Base-by-base conservation (phyloP, 2,329 filamentous ascomycete genomes). In the Fusarium coffeatum region DNA sequence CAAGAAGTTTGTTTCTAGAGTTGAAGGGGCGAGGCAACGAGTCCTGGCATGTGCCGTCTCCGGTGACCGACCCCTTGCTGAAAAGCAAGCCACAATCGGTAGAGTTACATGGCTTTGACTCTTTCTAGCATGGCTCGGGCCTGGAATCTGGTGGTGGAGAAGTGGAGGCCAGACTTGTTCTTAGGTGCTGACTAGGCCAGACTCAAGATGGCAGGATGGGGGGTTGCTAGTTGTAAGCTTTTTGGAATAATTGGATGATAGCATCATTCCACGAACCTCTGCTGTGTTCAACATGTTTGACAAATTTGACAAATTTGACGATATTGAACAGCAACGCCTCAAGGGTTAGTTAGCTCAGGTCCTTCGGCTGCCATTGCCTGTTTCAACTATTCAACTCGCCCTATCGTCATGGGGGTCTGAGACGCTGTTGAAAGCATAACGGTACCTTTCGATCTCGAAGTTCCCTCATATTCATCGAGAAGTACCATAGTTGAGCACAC, bases 101-200 rank as follows among this genome's bases (percentile, higher is more conserved):
- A 67, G 47, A 51, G 62, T 59, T 60, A 61, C 55, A 63, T 59
- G 37, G 56, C 53, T 48, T 61, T 56, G 49, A 37, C 62, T 54
- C 23, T 55, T 66, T 60, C 47, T 23, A 55, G 55, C 42, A 62
- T 54, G 49, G 55, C 58, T 55, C 34, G 43, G 54, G 51, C 47
- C 59, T 64, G 54, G 57, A 70, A 68, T 53, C 56, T 63, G 59
- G 50, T 45, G 42, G 53, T 37, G 34, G 34, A 41, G 53, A 61
- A 40, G 34, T 10, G 42, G 51, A 53, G 48, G 47, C 55, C 47
- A 64, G 48, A 51, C 42, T 48, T 42, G 28, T 61, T 53, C 63
- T 55, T 61, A 64, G 41, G 53, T 46, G 49, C 55, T 57, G 40
- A 51, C 54, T 68, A 63, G 59, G 47, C 50, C 42, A 41, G 34